Conservation (phyloP, 305 asterid species). For the Fraxinus floribunda region DNA sequence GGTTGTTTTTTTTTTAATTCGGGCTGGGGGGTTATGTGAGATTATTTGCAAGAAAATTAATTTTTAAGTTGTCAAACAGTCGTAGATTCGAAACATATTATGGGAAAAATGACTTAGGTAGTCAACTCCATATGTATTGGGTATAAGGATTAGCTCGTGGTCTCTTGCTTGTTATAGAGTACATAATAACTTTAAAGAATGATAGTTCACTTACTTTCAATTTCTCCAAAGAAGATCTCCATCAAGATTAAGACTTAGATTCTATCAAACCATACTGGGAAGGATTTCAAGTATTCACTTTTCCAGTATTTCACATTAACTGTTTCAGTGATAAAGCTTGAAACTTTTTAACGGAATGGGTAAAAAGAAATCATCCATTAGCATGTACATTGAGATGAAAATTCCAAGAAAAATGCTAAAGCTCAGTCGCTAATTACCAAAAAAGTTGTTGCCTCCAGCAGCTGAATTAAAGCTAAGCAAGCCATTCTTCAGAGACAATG, state of each 20-base stretch:
- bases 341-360: not conserved
- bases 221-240: not conserved
- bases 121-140: not conserved
- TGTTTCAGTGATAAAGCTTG: not conserved
- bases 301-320: conserved; percentile 13
- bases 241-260: conserved; percentile 1
- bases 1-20: not conserved
- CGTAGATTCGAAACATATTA: not conserved
- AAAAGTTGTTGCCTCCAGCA: conserved; percentile 71
- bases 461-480: conserved; percentile 70
- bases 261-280: conserved; percentile 1
- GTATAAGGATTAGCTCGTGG: not conserved
- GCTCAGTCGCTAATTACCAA: conserved; percentile 44
- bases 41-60: not conserved
- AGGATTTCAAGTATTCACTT: conserved; percentile 1
- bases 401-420: not conserved
- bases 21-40: not conserved
- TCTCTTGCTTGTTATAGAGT: not conserved
- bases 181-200: conserved; percentile 1
- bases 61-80: not conserved
- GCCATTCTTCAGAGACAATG: conserved; percentile 78
- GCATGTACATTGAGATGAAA: not conserved
- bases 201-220: conserved; percentile 5
- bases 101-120: not conserved
- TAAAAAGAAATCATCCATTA: not conserved